Base-by-base conservation (phyloP, 768 basidiomycete genomes). In the Tephrocybe sp. region DNA sequence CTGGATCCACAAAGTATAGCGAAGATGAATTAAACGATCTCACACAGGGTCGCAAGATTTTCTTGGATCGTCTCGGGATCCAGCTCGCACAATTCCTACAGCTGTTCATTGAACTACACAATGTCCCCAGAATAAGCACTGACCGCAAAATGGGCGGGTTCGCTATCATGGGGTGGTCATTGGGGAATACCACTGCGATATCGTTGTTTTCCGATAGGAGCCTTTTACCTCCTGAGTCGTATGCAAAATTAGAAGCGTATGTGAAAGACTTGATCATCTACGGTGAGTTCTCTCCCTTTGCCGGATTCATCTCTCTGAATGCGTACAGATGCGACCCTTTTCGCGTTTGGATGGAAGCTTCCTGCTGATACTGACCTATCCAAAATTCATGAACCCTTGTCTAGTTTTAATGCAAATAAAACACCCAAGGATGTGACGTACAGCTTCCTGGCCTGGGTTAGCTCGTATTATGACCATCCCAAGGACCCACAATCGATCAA, bases 161-260 rank as follows among this genome's bases (percentile, higher is more conserved):
- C 12, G 60, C 64, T 4, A 32, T 73, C 11, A 47, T 71, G 56
- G 72, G 71, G 15, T 75, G 73, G 73, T 71, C 71, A 9, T 53
- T 67, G 30, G 74, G 72, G 1, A 58, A 47, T 16, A 52, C 61
- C n/a, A 61, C 61, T 3, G 39, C 56, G 4, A 57, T 71, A 22
- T 27, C 67, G 18, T 40, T 72, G 7, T 59, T 73, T 18, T 60
- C 57, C 0, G 51, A 65, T 30, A 57, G 56, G 1, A 25, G 44
- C 2, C 41, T 61, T 19, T 49, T 74, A 24, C 44, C 60, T 1
- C 11, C 34, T n/a, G 59, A 55, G 21, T 7, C 56, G 1, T 63
- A 66, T 35, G 44, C 52, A 15, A 24, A 53, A 1, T 40, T 74
- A 4, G 62, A 61, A 51, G 54, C 55, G 11, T 70, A 72, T 52